A percentile compares a stretch with the other conserved stretches of the same genome.
Conservation (phyloP, 2,329 filamentous ascomycete species). For the Cercospora brassicicola region DNA sequence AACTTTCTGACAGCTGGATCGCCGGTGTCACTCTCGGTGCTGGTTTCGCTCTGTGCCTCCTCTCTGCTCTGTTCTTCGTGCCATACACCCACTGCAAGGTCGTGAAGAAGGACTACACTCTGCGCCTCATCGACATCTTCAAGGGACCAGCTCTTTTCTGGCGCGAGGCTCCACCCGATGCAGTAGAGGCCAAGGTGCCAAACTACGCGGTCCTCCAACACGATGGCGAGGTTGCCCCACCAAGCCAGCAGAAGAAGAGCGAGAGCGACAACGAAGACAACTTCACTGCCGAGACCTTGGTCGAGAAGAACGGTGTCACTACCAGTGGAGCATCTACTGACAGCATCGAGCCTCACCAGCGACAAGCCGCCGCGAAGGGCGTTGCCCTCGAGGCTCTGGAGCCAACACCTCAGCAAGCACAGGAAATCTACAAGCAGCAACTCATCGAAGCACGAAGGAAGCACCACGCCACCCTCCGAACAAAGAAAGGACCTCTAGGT, state of each 20-base stretch:
- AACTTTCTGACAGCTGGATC: constrained; percentile 54
- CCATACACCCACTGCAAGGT: constrained; percentile 61
- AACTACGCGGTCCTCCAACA: constrained; percentile 33
- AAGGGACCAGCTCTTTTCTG: constrained; percentile 45
- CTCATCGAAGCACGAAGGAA: constrained; percentile 8
- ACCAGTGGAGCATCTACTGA: constrained; percentile 12
- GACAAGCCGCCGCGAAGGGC: background rate
- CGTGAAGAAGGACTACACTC: constrained; percentile 61
- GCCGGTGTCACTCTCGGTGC: constrained; percentile 57
- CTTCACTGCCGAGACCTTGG: constrained; percentile 13
- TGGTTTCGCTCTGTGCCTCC: constrained; percentile 52
- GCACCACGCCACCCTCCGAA: constrained; percentile 16
- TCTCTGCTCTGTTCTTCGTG: constrained; percentile 57
- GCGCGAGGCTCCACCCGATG: constrained; percentile 28
- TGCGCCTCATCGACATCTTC: constrained; percentile 57
- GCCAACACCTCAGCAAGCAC: constrained; percentile 8
- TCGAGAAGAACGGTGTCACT: constrained; percentile 37
- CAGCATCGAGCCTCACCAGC: constrained; percentile 5
- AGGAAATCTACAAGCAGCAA: constrained; percentile 13
- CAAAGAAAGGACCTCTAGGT: constrained; percentile 13
- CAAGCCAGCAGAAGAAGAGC: constrained; percentile 40
- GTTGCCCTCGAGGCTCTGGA: background rate
- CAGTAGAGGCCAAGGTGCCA: constrained; percentile 32
- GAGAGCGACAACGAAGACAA: constrained; percentile 38
- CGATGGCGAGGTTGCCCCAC: constrained; percentile 16